Base-by-base conservation (phyloP, 495 filamentous ascomycete genomes). In the Penicillium herquei region DNA sequence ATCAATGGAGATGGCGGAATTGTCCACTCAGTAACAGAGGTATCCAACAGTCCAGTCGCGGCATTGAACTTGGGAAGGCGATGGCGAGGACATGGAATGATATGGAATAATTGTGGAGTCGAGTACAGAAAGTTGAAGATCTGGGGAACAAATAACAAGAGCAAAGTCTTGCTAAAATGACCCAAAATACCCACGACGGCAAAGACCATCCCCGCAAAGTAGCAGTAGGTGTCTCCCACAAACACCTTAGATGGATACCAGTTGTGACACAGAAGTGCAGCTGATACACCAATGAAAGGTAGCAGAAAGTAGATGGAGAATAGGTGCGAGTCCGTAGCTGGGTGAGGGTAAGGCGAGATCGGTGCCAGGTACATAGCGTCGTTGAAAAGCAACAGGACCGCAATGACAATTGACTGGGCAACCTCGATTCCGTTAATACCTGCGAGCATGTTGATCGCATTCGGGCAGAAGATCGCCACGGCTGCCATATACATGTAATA, bases 121-220 rank as follows among this genome's bases (percentile, higher is more conserved):
- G 92, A 96, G 71, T 97, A 99, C 51, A 95, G 43, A 66, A 96
- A 98, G 70, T 99, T 99, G 80, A 95, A 90, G 55, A 92, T 90
- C 73, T 99, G 94, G 14, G 94, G 94, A 12, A 98, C 80, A 59
- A 99, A 87, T 1, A 98, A 77, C 48, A 98, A 79, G 37, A 96
- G 81, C 40, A 99, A 77, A 16, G 94, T 99, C 76, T 99, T 99
- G 78, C 88, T 92, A 72, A 99, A 99, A 73, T 99, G 94, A 1
- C 94, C 94, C 18, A 96, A 77, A 55, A 99, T 96, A 45, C 90
- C 91, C 55, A 98, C 94, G 51, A 97, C 92, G 14, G 92, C 95
- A 64, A 99, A 98, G 10, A 96, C 90, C 92, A 98, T 99, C 54
- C 94, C 94, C 0, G 94, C 93, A 63, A 99, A 96, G 71, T 99